Evolutionary conservation across 1,139 yeast species (phyloP).

Genomic region (Blastobotrys aristatus): DNA sequence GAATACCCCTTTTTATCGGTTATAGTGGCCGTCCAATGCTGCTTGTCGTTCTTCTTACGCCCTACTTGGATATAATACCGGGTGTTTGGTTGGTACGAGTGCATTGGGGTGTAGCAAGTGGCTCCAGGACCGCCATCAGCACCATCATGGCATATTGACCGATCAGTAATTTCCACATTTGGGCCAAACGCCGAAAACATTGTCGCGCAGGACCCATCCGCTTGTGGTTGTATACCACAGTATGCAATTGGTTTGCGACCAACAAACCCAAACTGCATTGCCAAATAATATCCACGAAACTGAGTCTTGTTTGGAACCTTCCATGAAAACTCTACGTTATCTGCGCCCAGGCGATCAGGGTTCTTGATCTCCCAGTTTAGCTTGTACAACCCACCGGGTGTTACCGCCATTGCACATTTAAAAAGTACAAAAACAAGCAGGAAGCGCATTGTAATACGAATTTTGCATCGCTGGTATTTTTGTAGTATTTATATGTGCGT

Average conservation of each 20-base stretch:
- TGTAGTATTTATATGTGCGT: too few species aligned
- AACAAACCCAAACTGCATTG: not conserved
- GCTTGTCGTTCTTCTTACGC: not conserved
- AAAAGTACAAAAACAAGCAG: too few species aligned
- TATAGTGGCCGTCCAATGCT: not conserved
- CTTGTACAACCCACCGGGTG: not conserved
- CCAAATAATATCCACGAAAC: not conserved
- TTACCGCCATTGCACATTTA: too few species aligned
- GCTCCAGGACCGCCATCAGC: not conserved
- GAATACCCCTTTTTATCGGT: not conserved
- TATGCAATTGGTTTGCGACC: not conserved
- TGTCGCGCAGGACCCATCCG: not conserved
- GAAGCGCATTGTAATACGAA: too few species aligned
- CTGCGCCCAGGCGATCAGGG: not conserved
- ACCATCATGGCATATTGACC: not conserved
- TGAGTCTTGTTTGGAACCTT: not conserved
- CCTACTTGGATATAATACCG: not conserved
- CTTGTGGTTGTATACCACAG: constrained; percentile 1
- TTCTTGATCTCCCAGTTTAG: not conserved
- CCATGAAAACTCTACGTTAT: not conserved
- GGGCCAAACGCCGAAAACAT: not conserved
- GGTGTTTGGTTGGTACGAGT: not conserved
- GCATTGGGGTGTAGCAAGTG: not conserved
- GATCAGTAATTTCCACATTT: not conserved
- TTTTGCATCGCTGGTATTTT: too few species aligned